Percentiles rank a stretch among this genome's conserved stretches.
Evolutionary conservation across 169 alveolate genomes (phyloP).

Genomic region (Plasmodium gonderi): DNA sequence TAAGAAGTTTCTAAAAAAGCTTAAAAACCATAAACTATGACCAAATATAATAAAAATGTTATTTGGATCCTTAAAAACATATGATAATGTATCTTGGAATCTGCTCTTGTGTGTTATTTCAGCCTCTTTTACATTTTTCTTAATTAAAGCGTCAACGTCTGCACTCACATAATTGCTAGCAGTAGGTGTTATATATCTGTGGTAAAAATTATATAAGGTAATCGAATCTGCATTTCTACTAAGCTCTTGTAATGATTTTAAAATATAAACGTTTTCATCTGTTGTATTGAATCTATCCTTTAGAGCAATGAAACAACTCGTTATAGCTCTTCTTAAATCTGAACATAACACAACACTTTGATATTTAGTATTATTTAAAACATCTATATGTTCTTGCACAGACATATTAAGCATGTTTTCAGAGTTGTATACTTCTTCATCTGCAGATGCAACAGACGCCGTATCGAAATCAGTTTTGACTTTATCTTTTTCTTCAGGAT

Average conservation of each 20-base stretch:
- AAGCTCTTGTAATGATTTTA: slow-evolving; percentile 63
- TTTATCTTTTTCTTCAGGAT: background rate
- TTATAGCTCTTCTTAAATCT: slow-evolving; percentile 69
- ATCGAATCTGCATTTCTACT: slow-evolving; percentile 67
- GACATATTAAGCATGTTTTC: background rate
- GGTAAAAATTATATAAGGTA: slow-evolving; percentile 9
- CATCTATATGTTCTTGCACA: slow-evolving; percentile 44
- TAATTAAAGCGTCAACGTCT: slow-evolving; percentile 34
- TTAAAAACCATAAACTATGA: slow-evolving; percentile 49
- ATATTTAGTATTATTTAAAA: slow-evolving; percentile 39
- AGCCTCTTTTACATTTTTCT: slow-evolving; percentile 1
- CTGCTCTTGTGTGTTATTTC: background rate
- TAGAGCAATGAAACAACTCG: slow-evolving; percentile 52
- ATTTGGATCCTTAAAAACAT: slow-evolving; percentile 11
- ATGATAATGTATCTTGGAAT: slow-evolving; percentile 39
- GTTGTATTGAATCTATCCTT: slow-evolving; percentile 27
- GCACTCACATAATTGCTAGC: slow-evolving; percentile 9
- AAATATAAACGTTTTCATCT: slow-evolving; percentile 9
- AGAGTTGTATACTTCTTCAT: background rate
- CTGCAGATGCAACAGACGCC: background rate
- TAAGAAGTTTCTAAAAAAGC: slow-evolving; percentile 24
- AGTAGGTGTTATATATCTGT: slow-evolving; percentile 29
- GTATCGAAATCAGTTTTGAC: background rate
- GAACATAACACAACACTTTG: slow-evolving; percentile 40
- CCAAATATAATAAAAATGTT: slow-evolving; percentile 62